Evolutionary conservation across 2,329 filamentous ascomycete genomes (phyloP), one percentile per base, ranked within the genome.

Genomic region (Beauveria bassiana): DNA sequence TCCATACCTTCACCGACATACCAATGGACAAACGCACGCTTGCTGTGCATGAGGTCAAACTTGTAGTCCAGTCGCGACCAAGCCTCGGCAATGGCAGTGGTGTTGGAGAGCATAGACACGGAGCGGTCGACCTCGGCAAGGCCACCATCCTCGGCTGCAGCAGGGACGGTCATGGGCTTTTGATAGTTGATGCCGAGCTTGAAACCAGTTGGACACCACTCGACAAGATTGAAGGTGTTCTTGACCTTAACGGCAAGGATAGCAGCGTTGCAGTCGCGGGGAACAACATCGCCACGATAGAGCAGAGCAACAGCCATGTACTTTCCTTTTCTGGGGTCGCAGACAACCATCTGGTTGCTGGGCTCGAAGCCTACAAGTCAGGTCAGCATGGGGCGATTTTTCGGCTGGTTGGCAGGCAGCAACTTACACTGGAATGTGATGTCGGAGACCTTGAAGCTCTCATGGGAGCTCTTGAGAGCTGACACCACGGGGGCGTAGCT

Each of bases 1-100:
- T 95, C 90, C 90, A 95, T 95, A 78, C 90, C 90, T 79, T 95
- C 90, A 67, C 90, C 90, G 59, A 95, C 90, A 68, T 90, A 90
- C 87, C 87, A 89, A 78, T 90, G 86, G 51, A 89, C 86, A 69
- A 90, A 89, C 63, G 87, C 86, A 67, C 87, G 86, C 83, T 89
- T 89, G 78, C 82, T 86, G 81, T 89, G 88, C 87, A 89, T 89
- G 69, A 89, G 86, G 69, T 89, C 86, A 75, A 90, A 89, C 79
- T 89, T 89, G 81, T 87, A 79, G 76, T 88, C 86, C 54, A 89
- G 81, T 65, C 86, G 83, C 64, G 85, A 87, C 86, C 86, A 89
- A 59, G 87, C 86, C 76, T 89, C 86, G 63, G 86, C 84, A 67
- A 89, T 89, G 71, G 86, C 86, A 28, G 86, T 89, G 62, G 86